These are phyloP conservation scores for Stromatinia cepivora DNA, from an alignment of 2,329 filamentous ascomycete species.

Conservation along the genomic window DNA sequence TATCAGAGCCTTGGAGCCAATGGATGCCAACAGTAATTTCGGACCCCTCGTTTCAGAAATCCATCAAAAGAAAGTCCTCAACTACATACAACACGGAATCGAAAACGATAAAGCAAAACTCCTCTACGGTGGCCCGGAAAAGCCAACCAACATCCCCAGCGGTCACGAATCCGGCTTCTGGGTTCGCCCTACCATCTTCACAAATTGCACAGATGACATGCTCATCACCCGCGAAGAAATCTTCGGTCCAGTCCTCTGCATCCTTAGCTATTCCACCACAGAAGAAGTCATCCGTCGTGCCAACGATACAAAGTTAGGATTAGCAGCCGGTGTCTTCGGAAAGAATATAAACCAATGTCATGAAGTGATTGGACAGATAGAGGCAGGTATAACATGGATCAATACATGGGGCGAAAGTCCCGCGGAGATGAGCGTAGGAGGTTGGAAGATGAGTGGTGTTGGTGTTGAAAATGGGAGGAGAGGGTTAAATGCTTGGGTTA, in stretches of 20 bases:
- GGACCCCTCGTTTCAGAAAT: slow-evolving; percentile 75
- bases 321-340: slow-evolving; percentile 83
- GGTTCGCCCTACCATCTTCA: slow-evolving; percentile 82
- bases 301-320: slow-evolving; percentile 74
- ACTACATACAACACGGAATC: slow-evolving; percentile 75
- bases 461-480: slow-evolving; percentile 83
- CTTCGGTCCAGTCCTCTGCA: slow-evolving; percentile 83
- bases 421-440: slow-evolving; percentile 88
- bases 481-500: slow-evolving; percentile 78
- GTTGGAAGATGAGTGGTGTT: slow-evolving; percentile 88
- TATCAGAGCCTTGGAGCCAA: slow-evolving; percentile 71
- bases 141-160: slow-evolving; percentile 45
- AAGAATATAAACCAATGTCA: slow-evolving; percentile 74
- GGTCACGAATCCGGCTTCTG: slow-evolving; percentile 67
- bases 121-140: slow-evolving; percentile 68
- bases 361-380: slow-evolving; percentile 65
- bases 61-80: slow-evolving; percentile 76
- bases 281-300: slow-evolving; percentile 71
- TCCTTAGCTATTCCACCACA: slow-evolving; percentile 70
- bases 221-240: slow-evolving; percentile 79
- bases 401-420: slow-evolving; percentile 94
- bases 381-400: slow-evolving; percentile 88
- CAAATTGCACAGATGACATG: slow-evolving; percentile 82
- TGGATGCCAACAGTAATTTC: slow-evolving; percentile 74
- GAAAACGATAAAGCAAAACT: slow-evolving; percentile 71